Base-by-base conservation (phyloP, 2,329 filamentous ascomycete species). In the Rhexocercosporidium sp. region DNA sequence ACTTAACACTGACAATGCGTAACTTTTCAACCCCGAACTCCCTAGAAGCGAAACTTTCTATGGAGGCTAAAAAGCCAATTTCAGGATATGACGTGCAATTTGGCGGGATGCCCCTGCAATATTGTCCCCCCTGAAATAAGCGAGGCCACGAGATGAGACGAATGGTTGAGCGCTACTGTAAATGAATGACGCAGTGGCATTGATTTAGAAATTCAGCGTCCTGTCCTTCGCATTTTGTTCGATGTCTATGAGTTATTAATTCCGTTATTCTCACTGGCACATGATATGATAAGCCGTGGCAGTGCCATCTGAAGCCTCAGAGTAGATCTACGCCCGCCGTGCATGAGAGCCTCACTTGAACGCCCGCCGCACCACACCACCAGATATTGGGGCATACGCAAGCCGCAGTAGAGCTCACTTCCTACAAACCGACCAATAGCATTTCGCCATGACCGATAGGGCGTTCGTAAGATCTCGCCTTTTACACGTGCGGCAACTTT, bases 41-140 rank as follows among this genome's bases (percentile, higher is more conserved):
- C 31, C 47, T 31, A 3, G 16, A 18, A 3, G 11, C 25, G 9
- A 31, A 29, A n/a, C 49, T 53, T 16, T 53, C 7, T 53, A 14
- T 53, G 31, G 54, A 41, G 31, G 34, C 20, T 39, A 34, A 57
- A 56, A 57, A 22, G 34, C 4, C 34, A 39, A 57, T 25, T 14
- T 41, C 34, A 25, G 12, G 7, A 41, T 22, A 20, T 37, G 31
- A 56, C 53, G 20, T 37, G 53, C 11, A 25, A 39, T 57, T 16
- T 27, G 14, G 49, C 49, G 25, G 49, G 25, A 12, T 53, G 49
- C 22, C 27, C 49, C 49, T 57, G 54, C n/a, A 39, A 20, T 37
- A 37, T 56, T 57, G 25, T 39, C 54, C 12, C 54, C 54, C 54
- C 31, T 39, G 54, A 57, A 25, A 25, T 22, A 57, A 57, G 54